Conservation (phyloP, 371 early-diverging fungal genomes). For the Zopfochytrium polystomum region DNA sequence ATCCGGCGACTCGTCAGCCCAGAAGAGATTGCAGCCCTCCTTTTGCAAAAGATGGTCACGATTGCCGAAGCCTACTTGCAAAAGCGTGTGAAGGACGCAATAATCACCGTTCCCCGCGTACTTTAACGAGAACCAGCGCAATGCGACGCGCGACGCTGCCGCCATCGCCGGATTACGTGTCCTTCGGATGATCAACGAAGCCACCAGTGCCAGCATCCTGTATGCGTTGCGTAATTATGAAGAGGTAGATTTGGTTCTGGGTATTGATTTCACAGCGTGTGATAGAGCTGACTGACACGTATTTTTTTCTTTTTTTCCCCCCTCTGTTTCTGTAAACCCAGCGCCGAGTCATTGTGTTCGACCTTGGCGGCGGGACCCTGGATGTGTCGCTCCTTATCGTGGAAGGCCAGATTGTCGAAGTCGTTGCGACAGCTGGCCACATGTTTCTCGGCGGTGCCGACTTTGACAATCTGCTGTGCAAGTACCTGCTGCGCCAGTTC, state of each 20-base stretch:
- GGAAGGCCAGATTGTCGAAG: slow-evolving; percentile 82
- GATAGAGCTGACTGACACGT: no score
- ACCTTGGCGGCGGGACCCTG: slow-evolving; percentile 94
- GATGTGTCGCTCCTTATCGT: slow-evolving; percentile 89
- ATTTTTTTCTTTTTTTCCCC: no score
- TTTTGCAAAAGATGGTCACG: slow-evolving; percentile 89
- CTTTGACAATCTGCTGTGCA: slow-evolving; percentile 74
- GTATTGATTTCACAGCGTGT: no score
- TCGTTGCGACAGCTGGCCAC: slow-evolving; percentile 87
- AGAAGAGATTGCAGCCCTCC: slow-evolving; percentile 90
- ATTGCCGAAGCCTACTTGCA: slow-evolving; percentile 89
- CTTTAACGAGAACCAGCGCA: slow-evolving; percentile 96
- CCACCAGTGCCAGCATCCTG: slow-evolving; percentile 97
- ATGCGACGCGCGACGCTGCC: slow-evolving; percentile 98
- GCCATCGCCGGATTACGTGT: slow-evolving; percentile 92
- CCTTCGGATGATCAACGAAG: slow-evolving; percentile 96
- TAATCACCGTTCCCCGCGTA: slow-evolving; percentile 91
- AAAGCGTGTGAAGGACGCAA: slow-evolving; percentile 57
- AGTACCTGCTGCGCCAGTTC: not conserved
- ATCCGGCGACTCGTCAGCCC: slow-evolving; percentile 74
- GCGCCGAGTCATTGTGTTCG: slow-evolving; percentile 73
- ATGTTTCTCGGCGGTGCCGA: slow-evolving; percentile 95
- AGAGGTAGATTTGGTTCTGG: not conserved
- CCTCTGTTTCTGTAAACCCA: no score
- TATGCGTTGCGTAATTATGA: slow-evolving; percentile 80